A percentile compares a stretch with the other conserved stretches of the same genome.
phyloP scores from a whole-genome alignment of 805 yeast species.

The Wickerhamomyces queroliae region DNA sequence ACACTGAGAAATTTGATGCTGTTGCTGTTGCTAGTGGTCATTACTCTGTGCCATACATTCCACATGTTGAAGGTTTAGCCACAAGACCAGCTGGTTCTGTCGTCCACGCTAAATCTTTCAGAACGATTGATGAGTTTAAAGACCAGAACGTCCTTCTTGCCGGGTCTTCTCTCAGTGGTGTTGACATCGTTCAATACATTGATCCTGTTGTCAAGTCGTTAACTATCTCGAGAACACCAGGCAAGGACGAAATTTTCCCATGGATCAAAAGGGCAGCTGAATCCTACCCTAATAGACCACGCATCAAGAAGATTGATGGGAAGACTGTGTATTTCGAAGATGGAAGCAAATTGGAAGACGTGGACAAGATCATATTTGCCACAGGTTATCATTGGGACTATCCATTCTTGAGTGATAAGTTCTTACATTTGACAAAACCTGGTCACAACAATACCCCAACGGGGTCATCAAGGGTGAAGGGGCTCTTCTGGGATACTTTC shows the following conservation, averaged over 20 bases:
- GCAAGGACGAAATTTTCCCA: slow-evolving; percentile 39
- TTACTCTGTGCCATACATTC: slow-evolving; percentile 48
- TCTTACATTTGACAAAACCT: slow-evolving; percentile 18
- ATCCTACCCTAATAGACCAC: slow-evolving; percentile 26
- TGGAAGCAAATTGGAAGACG: slow-evolving; percentile 26
- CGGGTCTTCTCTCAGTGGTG: slow-evolving; percentile 37
- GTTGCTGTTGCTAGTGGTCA: slow-evolving; percentile 56
- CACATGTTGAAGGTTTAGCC: slow-evolving; percentile 41
- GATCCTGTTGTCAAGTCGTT: slow-evolving; percentile 31
- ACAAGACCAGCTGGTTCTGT: slow-evolving; percentile 34
- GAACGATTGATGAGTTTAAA: slow-evolving; percentile 33
- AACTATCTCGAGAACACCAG: slow-evolving; percentile 72
- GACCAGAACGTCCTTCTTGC: slow-evolving; percentile 34
- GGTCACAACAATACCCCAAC: slow-evolving; percentile 7
- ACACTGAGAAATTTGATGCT: slow-evolving; percentile 43
- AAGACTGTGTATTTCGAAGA: slow-evolving; percentile 27
- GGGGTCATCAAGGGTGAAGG: slow-evolving; percentile 27
- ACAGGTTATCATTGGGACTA: slow-evolving; percentile 38
- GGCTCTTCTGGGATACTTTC: slow-evolving; percentile 39
- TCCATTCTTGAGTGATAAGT: slow-evolving; percentile 26
- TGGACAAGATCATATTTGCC: slow-evolving; percentile 32
- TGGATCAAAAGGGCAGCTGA: slow-evolving; percentile 36
- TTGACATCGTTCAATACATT: slow-evolving; percentile 37
- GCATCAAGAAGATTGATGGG: slow-evolving; percentile 20
- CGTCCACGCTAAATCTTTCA: slow-evolving; percentile 44